phyloP scores from a whole-genome alignment of 345 rosid genomes.

The Nephelium lappaceum region DNA sequence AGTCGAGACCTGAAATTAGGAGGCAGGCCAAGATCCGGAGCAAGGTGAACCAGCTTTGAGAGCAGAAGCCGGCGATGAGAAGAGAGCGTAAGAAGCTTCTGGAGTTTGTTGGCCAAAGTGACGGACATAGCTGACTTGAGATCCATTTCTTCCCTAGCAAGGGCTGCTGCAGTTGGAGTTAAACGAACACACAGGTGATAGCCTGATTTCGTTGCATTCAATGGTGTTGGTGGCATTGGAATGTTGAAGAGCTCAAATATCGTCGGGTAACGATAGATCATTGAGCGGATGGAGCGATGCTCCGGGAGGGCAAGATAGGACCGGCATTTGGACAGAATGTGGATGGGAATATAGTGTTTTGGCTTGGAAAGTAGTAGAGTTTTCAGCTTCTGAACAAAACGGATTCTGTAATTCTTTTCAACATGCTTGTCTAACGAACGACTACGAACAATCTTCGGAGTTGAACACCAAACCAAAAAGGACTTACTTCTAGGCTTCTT shows the following conservation, averaged over 20 bases:
- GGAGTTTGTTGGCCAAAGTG: slow-evolving; percentile 80
- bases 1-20: slow-evolving; percentile 89
- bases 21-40: slow-evolving; percentile 85
- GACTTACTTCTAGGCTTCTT: too few relatives aligned
- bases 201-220: too few relatives aligned
- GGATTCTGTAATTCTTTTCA: slow-evolving; percentile 63
- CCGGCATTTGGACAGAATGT: slow-evolving; percentile 72
- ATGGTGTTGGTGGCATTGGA: too few relatives aligned
- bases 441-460: too few relatives aligned
- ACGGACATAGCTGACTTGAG: too few relatives aligned
- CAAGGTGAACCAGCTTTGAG: slow-evolving; percentile 83
- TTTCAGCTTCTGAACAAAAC: slow-evolving; percentile 83
- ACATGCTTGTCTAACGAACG: too few relatives aligned
- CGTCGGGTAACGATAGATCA: too few relatives aligned
- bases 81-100: slow-evolving; percentile 87
- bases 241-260: too few relatives aligned
- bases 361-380: slow-evolving; percentile 84
- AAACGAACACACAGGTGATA: too few relatives aligned
- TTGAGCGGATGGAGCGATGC: slow-evolving; percentile 55
- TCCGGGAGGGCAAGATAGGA: slow-evolving; percentile 65
- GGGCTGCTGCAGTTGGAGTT: too few relatives aligned
- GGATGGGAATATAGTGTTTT: slow-evolving; percentile 68
- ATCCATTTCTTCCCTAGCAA: too few relatives aligned
- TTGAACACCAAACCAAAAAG: too few relatives aligned
- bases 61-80: slow-evolving; percentile 69